A percentile compares a stretch with the other conserved stretches of the same genome.
These are phyloP conservation scores for Kuraishia hungarica DNA, from an alignment of 805 yeast species.

Conservation along the genomic window DNA sequence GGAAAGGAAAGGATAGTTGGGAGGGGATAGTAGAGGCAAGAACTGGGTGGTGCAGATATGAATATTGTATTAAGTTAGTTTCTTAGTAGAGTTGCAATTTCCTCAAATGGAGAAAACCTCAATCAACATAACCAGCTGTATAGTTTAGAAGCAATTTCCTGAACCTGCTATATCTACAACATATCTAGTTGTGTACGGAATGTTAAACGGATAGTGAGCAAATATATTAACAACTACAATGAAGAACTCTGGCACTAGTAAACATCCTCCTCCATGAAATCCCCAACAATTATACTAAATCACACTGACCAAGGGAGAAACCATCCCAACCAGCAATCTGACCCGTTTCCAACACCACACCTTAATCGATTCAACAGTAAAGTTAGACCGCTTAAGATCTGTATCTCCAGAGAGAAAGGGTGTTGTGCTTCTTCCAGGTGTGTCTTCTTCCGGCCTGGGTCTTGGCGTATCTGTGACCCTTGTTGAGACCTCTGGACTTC, in stretches of 20 bases:
- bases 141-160: too few relatives aligned
- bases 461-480: slow-evolving; percentile 99
- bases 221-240: background rate
- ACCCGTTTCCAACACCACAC: slow-evolving; percentile 1
- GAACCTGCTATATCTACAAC: too few relatives aligned
- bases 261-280: background rate
- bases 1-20: too few relatives aligned
- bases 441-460: slow-evolving; percentile 98
- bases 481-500: slow-evolving; percentile 99
- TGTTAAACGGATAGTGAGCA: background rate
- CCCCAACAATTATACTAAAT: background rate
- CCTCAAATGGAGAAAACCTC: too few relatives aligned
- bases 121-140: too few relatives aligned
- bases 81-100: too few relatives aligned
- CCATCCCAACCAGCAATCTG: background rate
- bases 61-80: too few relatives aligned
- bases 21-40: too few relatives aligned
- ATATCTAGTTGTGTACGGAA: background rate
- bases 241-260: background rate
- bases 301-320: background rate
- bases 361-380: background rate
- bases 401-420: slow-evolving; percentile 99
- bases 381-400: slow-evolving; percentile 49
- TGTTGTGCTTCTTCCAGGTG: slow-evolving; percentile 99
- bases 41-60: too few relatives aligned